Evolutionary conservation across 371 early-diverging fungal genomes (phyloP).

Genomic region (Circinella minor): DNA sequence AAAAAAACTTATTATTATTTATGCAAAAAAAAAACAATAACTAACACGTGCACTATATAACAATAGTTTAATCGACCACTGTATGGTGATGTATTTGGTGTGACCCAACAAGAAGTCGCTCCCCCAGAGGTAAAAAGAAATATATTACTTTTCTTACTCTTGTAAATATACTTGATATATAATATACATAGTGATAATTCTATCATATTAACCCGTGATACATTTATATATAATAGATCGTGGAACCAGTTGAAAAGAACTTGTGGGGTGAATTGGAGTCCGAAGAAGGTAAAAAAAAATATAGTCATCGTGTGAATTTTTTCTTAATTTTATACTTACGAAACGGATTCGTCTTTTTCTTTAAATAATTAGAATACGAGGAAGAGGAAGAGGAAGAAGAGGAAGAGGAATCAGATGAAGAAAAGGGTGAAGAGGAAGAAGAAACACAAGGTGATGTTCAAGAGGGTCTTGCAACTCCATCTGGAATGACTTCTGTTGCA

Average conservation of each 20-base stretch:
- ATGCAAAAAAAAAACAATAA: background rate
- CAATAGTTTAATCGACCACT: constrained; percentile 82
- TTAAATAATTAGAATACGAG: constrained; percentile 49
- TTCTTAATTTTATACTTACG: background rate
- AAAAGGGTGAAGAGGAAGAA: constrained; percentile 46
- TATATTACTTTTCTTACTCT: constrained; percentile 17
- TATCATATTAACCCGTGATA: background rate
- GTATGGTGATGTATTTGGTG: constrained; percentile 96
- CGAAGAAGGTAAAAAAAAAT: constrained; percentile 46
- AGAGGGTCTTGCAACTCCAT: constrained; percentile 87
- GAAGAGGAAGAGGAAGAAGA: constrained; percentile 71
- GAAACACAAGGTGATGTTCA: constrained; percentile 41
- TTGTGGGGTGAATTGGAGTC: constrained; percentile 87
- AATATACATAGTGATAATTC: background rate
- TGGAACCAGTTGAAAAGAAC: constrained; percentile 74
- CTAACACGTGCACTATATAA: constrained; percentile 8
- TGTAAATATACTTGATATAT: constrained; percentile 7
- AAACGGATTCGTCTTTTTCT: too few relatives aligned
- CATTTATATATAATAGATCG: constrained; percentile 31
- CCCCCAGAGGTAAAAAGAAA: constrained; percentile 34
- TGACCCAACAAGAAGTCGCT: constrained; percentile 48
- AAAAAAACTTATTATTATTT: background rate
- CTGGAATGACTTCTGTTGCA: constrained; percentile 81
- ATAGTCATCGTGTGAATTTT: background rate
- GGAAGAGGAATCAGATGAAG: constrained; percentile 56